Evolutionary conservation across 2,329 filamentous ascomycete species (phyloP).

Genomic region (Sarocladium kiliense): DNA sequence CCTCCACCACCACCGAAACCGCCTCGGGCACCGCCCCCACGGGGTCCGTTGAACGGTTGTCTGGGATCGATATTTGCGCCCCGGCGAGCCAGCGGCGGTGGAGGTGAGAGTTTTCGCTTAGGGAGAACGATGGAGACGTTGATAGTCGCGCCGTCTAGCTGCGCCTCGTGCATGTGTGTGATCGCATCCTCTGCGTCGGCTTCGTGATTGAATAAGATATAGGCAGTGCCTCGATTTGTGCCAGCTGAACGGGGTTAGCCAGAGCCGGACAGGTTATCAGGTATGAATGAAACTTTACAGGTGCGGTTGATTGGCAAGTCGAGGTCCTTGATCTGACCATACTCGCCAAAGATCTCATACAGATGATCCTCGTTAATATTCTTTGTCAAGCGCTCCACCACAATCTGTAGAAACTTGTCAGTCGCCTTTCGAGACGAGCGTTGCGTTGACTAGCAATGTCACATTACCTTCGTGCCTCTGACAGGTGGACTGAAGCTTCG

Average conservation of each 20-base stretch:
- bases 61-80: conserved; percentile 54
- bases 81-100: conserved; percentile 66
- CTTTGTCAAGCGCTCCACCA: conserved; percentile 92
- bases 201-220: conserved; percentile 76
- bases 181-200: conserved; percentile 83
- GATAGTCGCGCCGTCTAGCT: conserved; percentile 77
- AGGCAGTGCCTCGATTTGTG: conserved; percentile 88
- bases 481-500: conserved; percentile 31
- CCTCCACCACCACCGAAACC: conserved; percentile 26
- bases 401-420: conserved; percentile 55
- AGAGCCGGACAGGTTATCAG: conserved; percentile 9
- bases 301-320: conserved; percentile 85
- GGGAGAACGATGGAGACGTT: conserved; percentile 87
- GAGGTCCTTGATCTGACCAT: conserved; percentile 79
- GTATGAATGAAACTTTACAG: conserved; percentile 48
- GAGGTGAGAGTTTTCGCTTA: conserved; percentile 73
- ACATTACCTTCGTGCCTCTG: conserved; percentile 48
- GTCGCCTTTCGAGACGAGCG: conserved; percentile 9
- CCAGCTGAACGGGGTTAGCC: conserved; percentile 50
- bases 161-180: conserved; percentile 96
- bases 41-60: conserved; percentile 24
- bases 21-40: conserved; percentile 28
- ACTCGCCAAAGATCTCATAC: conserved; percentile 85
- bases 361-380: conserved; percentile 88
- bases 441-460: neutral